A percentile compares a stretch with the other conserved stretches of the same genome.
phyloP scores from a whole-genome alignment of 2,329 filamentous ascomycete genomes.

The Chaetomiaceae sp. region DNA sequence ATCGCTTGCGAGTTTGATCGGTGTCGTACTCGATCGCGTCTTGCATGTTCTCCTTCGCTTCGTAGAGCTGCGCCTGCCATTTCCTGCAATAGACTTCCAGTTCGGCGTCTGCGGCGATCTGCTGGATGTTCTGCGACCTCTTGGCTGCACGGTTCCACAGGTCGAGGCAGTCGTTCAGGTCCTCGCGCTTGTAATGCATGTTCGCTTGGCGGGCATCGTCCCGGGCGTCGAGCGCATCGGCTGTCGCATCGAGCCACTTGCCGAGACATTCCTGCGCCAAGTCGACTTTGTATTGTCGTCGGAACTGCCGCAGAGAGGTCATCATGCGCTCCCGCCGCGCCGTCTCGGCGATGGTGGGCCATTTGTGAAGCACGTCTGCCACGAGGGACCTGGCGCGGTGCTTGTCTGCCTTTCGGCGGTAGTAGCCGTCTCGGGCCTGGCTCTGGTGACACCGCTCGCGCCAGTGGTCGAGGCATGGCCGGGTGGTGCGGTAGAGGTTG shows the following conservation, averaged over 20 bases:
- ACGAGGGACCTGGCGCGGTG: constrained; percentile 18
- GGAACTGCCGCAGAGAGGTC: constrained; percentile 23
- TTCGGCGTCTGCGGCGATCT: constrained; percentile 29
- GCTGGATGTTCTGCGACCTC: constrained; percentile 17
- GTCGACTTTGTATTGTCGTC: constrained; percentile 26
- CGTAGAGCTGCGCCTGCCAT: constrained; percentile 25
- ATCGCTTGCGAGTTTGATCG: constrained; percentile 21
- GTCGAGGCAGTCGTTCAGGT: constrained; percentile 24
- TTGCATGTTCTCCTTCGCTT: constrained; percentile 21
- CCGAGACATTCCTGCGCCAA: constrained; percentile 25
- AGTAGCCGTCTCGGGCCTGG: constrained; percentile 7
- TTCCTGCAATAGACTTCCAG: constrained; percentile 26
- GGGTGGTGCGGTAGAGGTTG: constrained; percentile 23
- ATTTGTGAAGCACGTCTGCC: constrained; percentile 19
- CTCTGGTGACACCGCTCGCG: constrained; percentile 11
- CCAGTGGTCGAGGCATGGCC: constrained; percentile 24
- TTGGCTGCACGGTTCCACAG: constrained; percentile 23
- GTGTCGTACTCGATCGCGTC: constrained; percentile 28
- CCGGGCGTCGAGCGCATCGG: constrained; percentile 20
- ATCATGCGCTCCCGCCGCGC: constrained; percentile 26
- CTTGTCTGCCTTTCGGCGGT: constrained; percentile 11
- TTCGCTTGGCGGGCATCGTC: constrained; percentile 26
- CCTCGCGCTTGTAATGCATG: constrained; percentile 25
- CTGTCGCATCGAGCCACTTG: constrained; percentile 24
- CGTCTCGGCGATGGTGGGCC: constrained; percentile 21